Percentiles rank a stretch among this genome's conserved stretches.
Conservation (phyloP, 306 rosid genomes). For the Casuarina glauca region DNA sequence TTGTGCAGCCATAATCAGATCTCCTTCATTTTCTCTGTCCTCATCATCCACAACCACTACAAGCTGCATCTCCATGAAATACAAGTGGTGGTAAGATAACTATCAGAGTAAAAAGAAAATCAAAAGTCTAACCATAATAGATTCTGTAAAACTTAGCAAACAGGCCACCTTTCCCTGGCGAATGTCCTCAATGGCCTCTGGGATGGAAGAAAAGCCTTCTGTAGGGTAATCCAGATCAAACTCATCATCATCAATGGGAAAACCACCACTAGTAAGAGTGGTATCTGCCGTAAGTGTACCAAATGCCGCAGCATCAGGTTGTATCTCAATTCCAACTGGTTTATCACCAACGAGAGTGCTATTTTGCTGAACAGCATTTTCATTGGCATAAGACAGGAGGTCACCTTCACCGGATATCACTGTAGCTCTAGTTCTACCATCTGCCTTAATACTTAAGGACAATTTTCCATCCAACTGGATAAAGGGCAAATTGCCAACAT, state of each 20-base stretch:
- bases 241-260: conserved; percentile 46
- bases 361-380: conserved; percentile 25
- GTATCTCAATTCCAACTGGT: conserved; percentile 40
- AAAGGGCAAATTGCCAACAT: conserved; percentile 33
- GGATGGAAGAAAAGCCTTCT: conserved; percentile 69
- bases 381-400: conserved; percentile 47
- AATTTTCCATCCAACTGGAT: conserved; percentile 40
- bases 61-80: conserved; percentile 46
- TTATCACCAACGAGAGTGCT: conserved; percentile 23
- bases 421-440: conserved; percentile 45
- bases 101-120: background rate
- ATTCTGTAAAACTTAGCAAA: background rate
- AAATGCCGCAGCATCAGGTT: conserved; percentile 40
- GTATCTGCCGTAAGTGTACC: conserved; percentile 39
- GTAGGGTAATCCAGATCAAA: conserved; percentile 70
- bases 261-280: conserved; percentile 31
- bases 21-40: conserved; percentile 95
- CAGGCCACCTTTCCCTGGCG: conserved; percentile 75
- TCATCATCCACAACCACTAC: conserved; percentile 88
- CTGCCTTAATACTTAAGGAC: conserved; percentile 32
- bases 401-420: conserved; percentile 54
- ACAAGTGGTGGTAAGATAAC: conserved; percentile 17
- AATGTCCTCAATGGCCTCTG: conserved; percentile 85
- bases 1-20: conserved; percentile 84
- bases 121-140: background rate